Conservation (phyloP, 768 basidiomycete species). For the Rhizopogon rudus region DNA sequence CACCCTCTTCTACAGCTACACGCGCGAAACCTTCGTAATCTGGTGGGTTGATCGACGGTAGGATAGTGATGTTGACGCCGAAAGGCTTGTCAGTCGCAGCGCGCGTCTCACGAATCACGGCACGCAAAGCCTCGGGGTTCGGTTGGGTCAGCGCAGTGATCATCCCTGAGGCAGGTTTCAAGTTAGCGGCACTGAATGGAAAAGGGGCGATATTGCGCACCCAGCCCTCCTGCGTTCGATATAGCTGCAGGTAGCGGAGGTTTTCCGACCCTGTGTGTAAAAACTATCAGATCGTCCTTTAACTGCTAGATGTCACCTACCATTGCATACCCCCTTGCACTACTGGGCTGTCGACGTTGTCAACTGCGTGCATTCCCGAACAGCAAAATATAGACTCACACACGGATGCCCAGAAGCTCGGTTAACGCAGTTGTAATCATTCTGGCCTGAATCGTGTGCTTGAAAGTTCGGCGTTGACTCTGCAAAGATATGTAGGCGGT, state of each 20-base stretch:
- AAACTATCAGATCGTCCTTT: background rate
- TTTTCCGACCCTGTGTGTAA: constrained; percentile 62
- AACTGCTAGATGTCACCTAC: constrained; percentile 28
- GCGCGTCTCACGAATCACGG: constrained; percentile 75
- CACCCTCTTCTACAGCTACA: constrained; percentile 80
- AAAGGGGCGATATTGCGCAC: constrained; percentile 25
- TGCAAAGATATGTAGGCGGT: background rate
- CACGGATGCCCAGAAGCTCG: constrained; percentile 57
- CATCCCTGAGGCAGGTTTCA: constrained; percentile 44
- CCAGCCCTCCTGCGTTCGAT: constrained; percentile 79
- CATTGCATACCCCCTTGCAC: constrained; percentile 93
- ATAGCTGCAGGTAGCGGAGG: constrained; percentile 74
- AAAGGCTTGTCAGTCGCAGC: constrained; percentile 69
- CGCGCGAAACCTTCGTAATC: constrained; percentile 84
- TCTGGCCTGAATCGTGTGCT: background rate
- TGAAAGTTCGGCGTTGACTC: background rate
- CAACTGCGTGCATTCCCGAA: background rate
- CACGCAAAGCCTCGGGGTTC: constrained; percentile 71
- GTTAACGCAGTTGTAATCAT: constrained; percentile 56
- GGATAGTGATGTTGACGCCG: constrained; percentile 82
- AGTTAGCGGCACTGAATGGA: background rate
- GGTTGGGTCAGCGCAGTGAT: constrained; percentile 89
- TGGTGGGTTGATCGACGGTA: constrained; percentile 87
- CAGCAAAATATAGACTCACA: constrained; percentile 38
- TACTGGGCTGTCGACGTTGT: constrained; percentile 49